Conservation (phyloP, 2,329 filamentous ascomycete species). For the Venturia carpophila region DNA sequence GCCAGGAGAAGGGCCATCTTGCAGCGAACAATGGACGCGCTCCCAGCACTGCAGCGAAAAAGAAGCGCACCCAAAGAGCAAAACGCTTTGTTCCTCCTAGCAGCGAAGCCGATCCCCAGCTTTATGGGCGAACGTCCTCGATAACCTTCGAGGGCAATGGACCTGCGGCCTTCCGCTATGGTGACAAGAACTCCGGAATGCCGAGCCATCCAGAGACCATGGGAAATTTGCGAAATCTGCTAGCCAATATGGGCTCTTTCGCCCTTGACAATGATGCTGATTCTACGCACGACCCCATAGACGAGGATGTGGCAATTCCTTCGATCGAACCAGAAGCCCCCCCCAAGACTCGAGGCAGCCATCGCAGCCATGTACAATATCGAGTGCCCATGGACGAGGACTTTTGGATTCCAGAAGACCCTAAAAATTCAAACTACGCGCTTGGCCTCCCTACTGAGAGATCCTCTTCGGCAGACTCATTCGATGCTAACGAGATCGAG, state of each 20-base stretch:
- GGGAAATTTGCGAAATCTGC: constrained; percentile 7
- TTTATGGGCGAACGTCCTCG: background rate
- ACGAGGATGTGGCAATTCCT: background rate
- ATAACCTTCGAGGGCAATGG: background rate
- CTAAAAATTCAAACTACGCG: background rate
- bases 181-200: background rate
- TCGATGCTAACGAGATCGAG: background rate
- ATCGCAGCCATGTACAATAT: background rate
- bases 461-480: background rate
- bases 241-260: constrained; percentile 4
- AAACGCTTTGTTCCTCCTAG: background rate
- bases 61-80: background rate
- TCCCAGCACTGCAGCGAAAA: background rate
- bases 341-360: background rate
- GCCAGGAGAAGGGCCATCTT: background rate
- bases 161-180: background rate
- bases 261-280: constrained; percentile 1
- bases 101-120: background rate
- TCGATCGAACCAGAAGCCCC: background rate
- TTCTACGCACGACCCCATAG: background rate
- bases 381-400: background rate
- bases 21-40: background rate
- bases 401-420: constrained; percentile 2
- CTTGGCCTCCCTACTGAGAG: background rate
- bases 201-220: background rate